These are phyloP conservation scores for Xylaria scruposa DNA, from an alignment of 495 filamentous ascomycete species.

Conservation along the genomic window DNA sequence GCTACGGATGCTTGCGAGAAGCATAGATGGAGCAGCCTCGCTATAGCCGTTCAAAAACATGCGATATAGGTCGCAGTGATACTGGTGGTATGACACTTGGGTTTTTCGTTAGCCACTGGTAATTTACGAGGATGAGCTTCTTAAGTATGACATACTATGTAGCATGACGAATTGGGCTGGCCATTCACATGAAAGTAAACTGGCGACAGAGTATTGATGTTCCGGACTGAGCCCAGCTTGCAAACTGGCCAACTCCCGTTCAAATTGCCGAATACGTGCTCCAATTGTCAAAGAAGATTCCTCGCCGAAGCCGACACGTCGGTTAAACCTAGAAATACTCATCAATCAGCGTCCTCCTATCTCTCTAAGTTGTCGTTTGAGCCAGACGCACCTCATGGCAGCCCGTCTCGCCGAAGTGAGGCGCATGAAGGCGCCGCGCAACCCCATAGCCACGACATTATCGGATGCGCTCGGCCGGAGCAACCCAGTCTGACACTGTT, in stretches of 20 bases:
- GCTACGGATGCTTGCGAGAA: slow-evolving; percentile 30
- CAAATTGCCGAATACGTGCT: slow-evolving; percentile 30
- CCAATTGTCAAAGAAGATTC: slow-evolving; percentile 34
- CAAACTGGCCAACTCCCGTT: slow-evolving; percentile 28
- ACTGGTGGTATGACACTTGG: slow-evolving; percentile 39
- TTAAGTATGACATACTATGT: slow-evolving; percentile 24
- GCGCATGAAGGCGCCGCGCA: slow-evolving; percentile 36
- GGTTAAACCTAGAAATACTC: slow-evolving; percentile 28
- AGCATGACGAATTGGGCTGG: slow-evolving; percentile 38
- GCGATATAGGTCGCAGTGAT: slow-evolving; percentile 43
- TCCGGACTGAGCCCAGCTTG: slow-evolving; percentile 23
- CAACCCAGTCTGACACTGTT: slow-evolving; percentile 29
- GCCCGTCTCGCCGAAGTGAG: slow-evolving; percentile 35
- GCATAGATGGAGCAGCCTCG: slow-evolving; percentile 37
- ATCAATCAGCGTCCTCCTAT: background rate
- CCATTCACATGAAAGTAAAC: slow-evolving; percentile 28
- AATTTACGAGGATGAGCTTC: too few relatives aligned
- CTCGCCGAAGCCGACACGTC: slow-evolving; percentile 34
- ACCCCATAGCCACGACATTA: slow-evolving; percentile 22
- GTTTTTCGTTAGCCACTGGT: background rate
- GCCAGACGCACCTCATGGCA: slow-evolving; percentile 35
- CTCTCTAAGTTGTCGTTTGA: background rate
- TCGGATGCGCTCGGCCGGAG: slow-evolving; percentile 26
- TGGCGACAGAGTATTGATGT: slow-evolving; percentile 33
- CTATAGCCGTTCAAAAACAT: slow-evolving; percentile 38